A percentile compares a stretch with the other conserved stretches of the same genome.
These are phyloP conservation scores for Verticillium tricorpus DNA, from an alignment of 2,329 filamentous ascomycete genomes.

Conservation along the genomic window DNA sequence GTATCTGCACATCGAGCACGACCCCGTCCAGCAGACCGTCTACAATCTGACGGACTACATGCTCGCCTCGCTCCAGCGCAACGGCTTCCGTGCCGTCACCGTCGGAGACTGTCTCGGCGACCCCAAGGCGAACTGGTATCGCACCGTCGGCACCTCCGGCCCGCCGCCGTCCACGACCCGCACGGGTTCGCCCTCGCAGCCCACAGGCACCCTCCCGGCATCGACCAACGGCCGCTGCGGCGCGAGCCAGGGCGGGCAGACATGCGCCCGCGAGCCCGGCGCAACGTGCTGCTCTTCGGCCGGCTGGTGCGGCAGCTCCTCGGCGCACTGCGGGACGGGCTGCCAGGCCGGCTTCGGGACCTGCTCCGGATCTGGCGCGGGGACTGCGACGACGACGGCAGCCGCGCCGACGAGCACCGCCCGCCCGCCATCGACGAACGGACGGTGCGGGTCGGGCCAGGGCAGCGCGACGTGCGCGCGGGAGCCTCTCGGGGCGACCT, in stretches of 20 bases:
- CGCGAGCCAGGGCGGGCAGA: constrained; percentile 14
- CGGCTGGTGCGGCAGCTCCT: constrained; percentile 33
- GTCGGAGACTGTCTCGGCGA: constrained; percentile 53
- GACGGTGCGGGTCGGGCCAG: constrained; percentile 21
- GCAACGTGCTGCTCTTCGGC: constrained; percentile 22
- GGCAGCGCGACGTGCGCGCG: constrained; percentile 18
- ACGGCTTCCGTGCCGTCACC: constrained; percentile 38
- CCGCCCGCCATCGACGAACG: constrained; percentile 13
- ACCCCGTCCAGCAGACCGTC: constrained; percentile 35
- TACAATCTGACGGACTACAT: constrained; percentile 33
- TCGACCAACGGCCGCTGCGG: constrained; percentile 22
- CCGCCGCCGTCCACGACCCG: constrained; percentile 18
- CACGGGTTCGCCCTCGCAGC: constrained; percentile 1
- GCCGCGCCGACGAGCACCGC: constrained; percentile 8
- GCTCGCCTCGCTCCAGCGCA: constrained; percentile 27
- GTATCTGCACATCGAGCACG: constrained; percentile 28
- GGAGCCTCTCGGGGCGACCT: constrained; percentile 13
- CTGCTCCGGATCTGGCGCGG: constrained; percentile 9
- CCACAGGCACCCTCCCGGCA: constrained; percentile 5
- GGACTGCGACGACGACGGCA: background rate
- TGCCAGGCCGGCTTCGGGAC: constrained; percentile 29
- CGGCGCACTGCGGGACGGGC: constrained; percentile 32
- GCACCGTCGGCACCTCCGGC: constrained; percentile 18
- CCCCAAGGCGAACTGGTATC: constrained; percentile 49
- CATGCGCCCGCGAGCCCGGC: constrained; percentile 15